Evolutionary conservation across 1,284 basidiomycete species (phyloP).

Genomic region (Ceraceosorus bombacis): DNA sequence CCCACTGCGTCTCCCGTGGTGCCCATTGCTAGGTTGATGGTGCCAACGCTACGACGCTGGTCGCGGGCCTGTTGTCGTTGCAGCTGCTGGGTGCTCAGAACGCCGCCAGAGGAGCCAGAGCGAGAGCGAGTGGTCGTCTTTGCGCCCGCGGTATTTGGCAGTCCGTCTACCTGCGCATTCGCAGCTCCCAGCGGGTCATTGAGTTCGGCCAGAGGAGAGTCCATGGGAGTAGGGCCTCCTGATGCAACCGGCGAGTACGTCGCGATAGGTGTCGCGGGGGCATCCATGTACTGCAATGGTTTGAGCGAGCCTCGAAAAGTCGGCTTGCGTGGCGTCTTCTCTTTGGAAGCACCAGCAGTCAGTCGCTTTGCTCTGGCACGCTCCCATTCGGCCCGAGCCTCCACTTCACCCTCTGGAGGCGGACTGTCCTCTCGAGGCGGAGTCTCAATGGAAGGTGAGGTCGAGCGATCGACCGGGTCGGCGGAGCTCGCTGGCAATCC

Average conservation of each 20-base stretch:
- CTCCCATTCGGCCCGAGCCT: constrained; percentile 45
- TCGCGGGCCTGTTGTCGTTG: constrained; percentile 34
- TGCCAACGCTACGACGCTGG: constrained; percentile 35
- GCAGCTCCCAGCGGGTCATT: background rate
- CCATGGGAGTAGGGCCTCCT: background rate
- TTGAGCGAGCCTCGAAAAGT: constrained; percentile 28
- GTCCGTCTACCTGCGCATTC: background rate
- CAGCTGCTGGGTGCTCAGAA: constrained; percentile 37
- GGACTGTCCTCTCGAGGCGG: constrained; percentile 31
- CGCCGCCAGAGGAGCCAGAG: background rate
- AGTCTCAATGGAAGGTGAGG: constrained; percentile 15
- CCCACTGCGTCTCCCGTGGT: constrained; percentile 27
- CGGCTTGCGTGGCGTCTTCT: constrained; percentile 1
- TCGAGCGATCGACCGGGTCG: background rate
- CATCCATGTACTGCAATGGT: constrained; percentile 26
- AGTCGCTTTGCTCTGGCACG: constrained; percentile 33
- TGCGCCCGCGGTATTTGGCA: background rate
- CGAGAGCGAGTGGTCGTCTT: background rate
- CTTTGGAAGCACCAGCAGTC: constrained; percentile 12
- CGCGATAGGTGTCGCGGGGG: background rate
- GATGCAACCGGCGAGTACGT: background rate
- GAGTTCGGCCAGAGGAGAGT: background rate
- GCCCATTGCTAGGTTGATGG: constrained; percentile 35
- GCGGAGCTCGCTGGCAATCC: background rate
- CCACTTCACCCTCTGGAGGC: constrained; percentile 43